Evolutionary conservation across 345 rosid species (phyloP), one percentile per base, ranked within the genome.

Genomic region (Eucalyptus guilfoylei): DNA sequence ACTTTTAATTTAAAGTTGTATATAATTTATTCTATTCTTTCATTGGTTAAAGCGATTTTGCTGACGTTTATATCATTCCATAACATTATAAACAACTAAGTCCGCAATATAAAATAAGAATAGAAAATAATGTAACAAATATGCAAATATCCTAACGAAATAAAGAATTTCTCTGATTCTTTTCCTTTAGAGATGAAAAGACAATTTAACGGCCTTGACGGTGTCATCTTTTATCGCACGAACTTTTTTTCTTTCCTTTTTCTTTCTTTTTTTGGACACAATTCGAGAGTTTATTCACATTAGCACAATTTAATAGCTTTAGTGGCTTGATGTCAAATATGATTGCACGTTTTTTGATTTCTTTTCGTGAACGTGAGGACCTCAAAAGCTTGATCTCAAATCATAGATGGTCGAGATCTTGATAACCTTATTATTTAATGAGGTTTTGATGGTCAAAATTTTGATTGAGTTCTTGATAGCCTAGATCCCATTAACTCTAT

Each of bases 241-340:
- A 17, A 17, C 26, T 1, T 37, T 17, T 17, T 13, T 30, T 3
- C 0, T 9, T 19, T 9, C 1, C 1, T 8, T 30, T 69, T 19
- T 5, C 0, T 16, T 17, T 5, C 3, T 34, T n/a, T n/a, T 37
- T 19, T 37, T 6, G 2, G 11, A 17, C 4, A 5, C 23, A 2
- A 17, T 34, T 9, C 7, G 7, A 34, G 24, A 32, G 14, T 6
- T 17, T 69, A 69, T 69, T 62, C 37, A 30, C 37, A 7, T 62
- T 30, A 62, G 19, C 16, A 64, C 76, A 64, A n/a, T 64, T 14
- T 14, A 64, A 64, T 21, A 17, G 76, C 9, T n/a, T 14, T 64
- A 64, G 40, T n/a, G 37, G 37, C 19, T n/a, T 64, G 40, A n/a
- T 64, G 17, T n/a, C 11, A 16, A 64, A n/a, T 64, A n/a, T n/a